Base-by-base conservation (phyloP, 1,284 basidiomycete species). In the Hemileia vastatrix region DNA sequence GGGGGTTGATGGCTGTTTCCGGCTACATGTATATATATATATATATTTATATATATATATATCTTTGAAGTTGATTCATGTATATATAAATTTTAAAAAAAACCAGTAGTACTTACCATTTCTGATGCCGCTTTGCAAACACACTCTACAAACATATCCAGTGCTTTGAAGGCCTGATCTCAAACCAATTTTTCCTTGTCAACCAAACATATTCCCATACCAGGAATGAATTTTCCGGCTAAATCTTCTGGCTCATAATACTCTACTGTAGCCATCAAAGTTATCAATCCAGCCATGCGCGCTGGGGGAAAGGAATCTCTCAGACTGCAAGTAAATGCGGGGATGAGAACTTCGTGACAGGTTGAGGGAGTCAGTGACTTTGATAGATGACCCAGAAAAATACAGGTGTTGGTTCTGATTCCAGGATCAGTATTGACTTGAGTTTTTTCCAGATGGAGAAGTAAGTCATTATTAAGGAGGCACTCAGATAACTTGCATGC, bases 351-450 rank as follows among this genome's bases (percentile, higher is more conserved):
- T 72, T 96, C 97, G 67, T 86, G 84, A 74, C 92, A 90, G 4
- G 94, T 96, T 69, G 89, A 86, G 64, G 87, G 82, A 1, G 87
- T 86, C 1, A 98, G 80, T 2, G 83, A 83, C 0, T 90, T 90
- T n/a, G 88, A 90, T 2, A 99, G 81, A 6, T 92, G 83, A 9
- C 93, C 93, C 48, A 99, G 84, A 3, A 98, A 83, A 67, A 98
- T 95, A 72, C 92, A 96, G 0, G 94, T 95, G 74, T 98, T 97
- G 9, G 93, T 97, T 45, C 94, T 84, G 70, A 98, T 95, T 1
- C 90, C 93, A 0, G 92, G 83, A 77, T 97, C 94, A 0, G 85
- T 80, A 73, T 98, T 94, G n/a, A 83, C 84, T 78, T 98, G 94
- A 77, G 90, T 87, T 70, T 90, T 90, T 1, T 94, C 93, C 15